phyloP scores from a whole-genome alignment of 2,329 filamentous ascomycete species.

The Scortechinia acanthostroma region DNA sequence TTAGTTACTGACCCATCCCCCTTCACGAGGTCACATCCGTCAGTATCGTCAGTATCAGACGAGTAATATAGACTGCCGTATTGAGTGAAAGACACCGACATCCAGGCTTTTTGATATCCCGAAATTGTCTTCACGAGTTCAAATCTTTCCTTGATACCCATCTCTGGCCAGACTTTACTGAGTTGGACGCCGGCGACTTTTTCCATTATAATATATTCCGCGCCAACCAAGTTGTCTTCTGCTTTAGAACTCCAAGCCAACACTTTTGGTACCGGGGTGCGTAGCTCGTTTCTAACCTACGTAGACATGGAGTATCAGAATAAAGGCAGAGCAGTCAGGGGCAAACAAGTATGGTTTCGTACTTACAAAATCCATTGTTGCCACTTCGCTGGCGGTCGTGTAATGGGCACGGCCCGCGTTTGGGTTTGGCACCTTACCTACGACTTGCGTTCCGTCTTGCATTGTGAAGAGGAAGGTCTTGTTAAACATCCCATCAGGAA shows the following conservation, averaged over 20 bases:
- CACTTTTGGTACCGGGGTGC: constrained; percentile 4
- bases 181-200: neutral
- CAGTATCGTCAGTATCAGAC: too few relatives aligned
- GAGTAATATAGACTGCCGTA: too few relatives aligned
- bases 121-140: too few relatives aligned
- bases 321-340: neutral
- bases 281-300: neutral
- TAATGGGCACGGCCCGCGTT: constrained; percentile 11
- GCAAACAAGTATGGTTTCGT: too few relatives aligned
- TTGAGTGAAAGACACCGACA: too few relatives aligned
- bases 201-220: constrained; percentile 12
- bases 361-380: constrained; percentile 2
- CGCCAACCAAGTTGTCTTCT: constrained; percentile 2
- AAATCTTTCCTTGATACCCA: too few relatives aligned
- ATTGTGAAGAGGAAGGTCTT: constrained; percentile 11
- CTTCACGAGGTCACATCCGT: too few relatives aligned
- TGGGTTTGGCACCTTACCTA: constrained; percentile 12
- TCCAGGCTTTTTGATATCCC: too few relatives aligned
- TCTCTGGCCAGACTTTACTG: neutral
- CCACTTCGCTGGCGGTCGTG: constrained; percentile 11
- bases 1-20: too few relatives aligned
- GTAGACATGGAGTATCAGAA: neutral
- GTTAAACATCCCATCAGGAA: constrained; percentile 18
- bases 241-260: constrained; percentile 4
- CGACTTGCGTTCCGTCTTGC: constrained; percentile 9